phyloP scores from a whole-genome alignment of 2,329 filamentous ascomycete genomes.

The Cercospora nicotianae region DNA sequence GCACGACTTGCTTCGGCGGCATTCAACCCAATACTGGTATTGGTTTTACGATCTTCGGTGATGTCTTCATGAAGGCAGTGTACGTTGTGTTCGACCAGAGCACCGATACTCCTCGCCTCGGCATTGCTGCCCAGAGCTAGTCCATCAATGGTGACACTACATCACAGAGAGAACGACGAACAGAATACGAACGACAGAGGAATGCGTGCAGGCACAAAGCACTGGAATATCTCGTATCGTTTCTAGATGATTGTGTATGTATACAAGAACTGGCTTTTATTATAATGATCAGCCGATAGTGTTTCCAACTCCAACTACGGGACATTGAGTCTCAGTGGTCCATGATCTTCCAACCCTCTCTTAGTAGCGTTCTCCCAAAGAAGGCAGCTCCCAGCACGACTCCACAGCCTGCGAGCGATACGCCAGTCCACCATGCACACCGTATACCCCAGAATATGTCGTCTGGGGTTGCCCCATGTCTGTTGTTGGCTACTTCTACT shows the following conservation, averaged over 20 bases:
- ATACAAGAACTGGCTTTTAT: not conserved
- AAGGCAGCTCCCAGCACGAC: slow-evolving; percentile 29
- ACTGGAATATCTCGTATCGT: slow-evolving; percentile 1
- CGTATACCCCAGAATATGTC: slow-evolving; percentile 42
- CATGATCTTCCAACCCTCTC: slow-evolving; percentile 11
- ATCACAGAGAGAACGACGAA: not conserved
- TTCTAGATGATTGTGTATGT: not conserved
- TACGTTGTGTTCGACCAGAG: slow-evolving; percentile 69
- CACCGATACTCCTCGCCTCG: slow-evolving; percentile 42
- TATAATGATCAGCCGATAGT: not conserved
- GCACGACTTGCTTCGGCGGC: slow-evolving; percentile 67
- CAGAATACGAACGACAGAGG: not conserved
- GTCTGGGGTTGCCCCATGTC: slow-evolving; percentile 36
- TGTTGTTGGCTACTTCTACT: slow-evolving; percentile 53
- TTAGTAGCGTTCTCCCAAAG: slow-evolving; percentile 24
- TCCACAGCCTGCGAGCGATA: slow-evolving; percentile 34
- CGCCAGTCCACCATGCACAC: slow-evolving; percentile 43
- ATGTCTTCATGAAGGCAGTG: slow-evolving; percentile 70
- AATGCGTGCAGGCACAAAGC: not conserved
- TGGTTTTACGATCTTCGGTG: slow-evolving; percentile 69
- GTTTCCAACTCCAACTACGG: not conserved
- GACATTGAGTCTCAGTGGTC: slow-evolving; percentile 3
- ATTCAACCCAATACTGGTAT: slow-evolving; percentile 65
- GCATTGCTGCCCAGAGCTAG: slow-evolving; percentile 45
- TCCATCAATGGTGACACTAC: not conserved